phyloP scores from a whole-genome alignment of 2,329 filamentous ascomycete genomes.

The Pochonia chlamydosporia region DNA sequence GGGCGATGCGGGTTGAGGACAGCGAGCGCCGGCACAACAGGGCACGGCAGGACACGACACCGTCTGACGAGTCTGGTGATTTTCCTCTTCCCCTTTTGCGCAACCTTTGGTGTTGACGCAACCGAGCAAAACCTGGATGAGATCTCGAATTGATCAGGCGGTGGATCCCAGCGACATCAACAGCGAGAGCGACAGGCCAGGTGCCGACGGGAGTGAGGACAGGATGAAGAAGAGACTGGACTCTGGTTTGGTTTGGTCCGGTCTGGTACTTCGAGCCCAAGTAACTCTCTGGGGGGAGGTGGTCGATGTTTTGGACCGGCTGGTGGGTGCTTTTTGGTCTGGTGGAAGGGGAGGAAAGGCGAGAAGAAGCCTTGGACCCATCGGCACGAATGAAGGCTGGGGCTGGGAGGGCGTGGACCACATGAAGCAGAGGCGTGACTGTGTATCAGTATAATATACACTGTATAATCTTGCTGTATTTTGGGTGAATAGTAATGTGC shows the following conservation, averaged over 20 bases:
- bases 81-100: constrained; percentile 5
- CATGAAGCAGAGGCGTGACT: not conserved
- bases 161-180: constrained; percentile 10
- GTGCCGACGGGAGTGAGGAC: constrained; percentile 13
- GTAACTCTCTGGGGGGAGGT: constrained; percentile 29
- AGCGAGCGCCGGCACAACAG: not conserved
- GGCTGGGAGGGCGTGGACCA: not conserved
- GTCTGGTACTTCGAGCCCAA: constrained; percentile 37
- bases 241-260: no score
- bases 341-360: constrained; percentile 25
- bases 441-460: no score
- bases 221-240: constrained; percentile 14
- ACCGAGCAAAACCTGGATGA: constrained; percentile 2
- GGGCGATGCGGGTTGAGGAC: constrained; percentile 2
- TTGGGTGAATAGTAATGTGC: no score
- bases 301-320: constrained; percentile 33
- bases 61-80: not conserved
- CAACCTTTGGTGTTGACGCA: constrained; percentile 6
- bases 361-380: constrained; percentile 14
- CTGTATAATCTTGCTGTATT: no score
- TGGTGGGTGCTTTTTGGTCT: constrained; percentile 26
- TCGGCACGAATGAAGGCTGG: not conserved
- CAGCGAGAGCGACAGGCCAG: constrained; percentile 10
- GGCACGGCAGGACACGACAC: constrained; percentile 3
- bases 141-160: constrained; percentile 1